Evolutionary conservation across 1,284 basidiomycete species (phyloP), one percentile per base, ranked within the genome.

Genomic region (Rhodotorula sp.): DNA sequence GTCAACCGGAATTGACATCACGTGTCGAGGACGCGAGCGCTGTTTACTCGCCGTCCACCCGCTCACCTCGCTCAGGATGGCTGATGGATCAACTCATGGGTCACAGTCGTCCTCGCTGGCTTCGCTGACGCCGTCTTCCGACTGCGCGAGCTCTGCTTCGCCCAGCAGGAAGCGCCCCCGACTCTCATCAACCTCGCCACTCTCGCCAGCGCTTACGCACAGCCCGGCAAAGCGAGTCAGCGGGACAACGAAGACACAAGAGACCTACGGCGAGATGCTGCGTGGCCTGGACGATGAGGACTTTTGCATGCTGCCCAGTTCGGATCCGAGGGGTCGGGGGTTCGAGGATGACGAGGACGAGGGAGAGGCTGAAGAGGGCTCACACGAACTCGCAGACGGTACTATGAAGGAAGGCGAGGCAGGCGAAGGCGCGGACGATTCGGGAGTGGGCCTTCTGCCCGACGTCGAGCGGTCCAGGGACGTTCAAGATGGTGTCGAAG

Each of bases 251-350:
- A 18, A 22, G 6, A 22, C n/a, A 11, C 24, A 52, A 20, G 31
- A 18, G 9, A 13, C 52, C 31, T 56, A 46, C 20, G 66, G 58
- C 16, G 47, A 56, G 24, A 31, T 65, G 40, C 54, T 65, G 37
- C 66, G 63, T 6, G 64, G 62, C 2, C 61, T 72, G 44, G 64
- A 53, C 26, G 47, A 62, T 22, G 54, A 54, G 28, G 67, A 65
- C 44, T 65, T 72, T 40, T 61, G 62, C 60, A 20, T 68, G 16
- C 61, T 59, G 9, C 70, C 70, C 26, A 67, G 64, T 16, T 67
- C 28, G 28, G 40, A 26, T 13, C 62, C 44, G n/a, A 47, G 6
- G 18, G 56, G 11, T 15, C 15, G 13, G 26, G 28, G 16, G 34
- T 2, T 9, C 31, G 63, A 30, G 3, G 24, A 18, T 4, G 18